phyloP scores from a whole-genome alignment of 805 yeast species.

The Metschnikowia koreensis region DNA sequence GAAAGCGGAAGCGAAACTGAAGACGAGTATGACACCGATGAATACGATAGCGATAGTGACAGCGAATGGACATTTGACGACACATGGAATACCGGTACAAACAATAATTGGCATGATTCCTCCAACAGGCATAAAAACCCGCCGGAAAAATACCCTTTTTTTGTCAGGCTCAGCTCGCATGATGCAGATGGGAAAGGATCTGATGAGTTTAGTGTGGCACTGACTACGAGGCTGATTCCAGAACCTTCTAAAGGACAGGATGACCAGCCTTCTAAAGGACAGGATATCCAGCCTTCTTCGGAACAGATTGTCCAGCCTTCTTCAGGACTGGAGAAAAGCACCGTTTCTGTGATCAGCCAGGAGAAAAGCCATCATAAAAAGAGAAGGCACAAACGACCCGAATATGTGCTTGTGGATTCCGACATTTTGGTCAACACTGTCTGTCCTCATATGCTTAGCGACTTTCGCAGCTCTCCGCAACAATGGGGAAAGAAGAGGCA shows the following conservation, averaged over 20 bases:
- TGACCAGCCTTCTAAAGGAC: too few species aligned
- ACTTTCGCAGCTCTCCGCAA: constrained; percentile 11
- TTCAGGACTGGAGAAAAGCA: neutral
- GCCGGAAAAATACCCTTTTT: constrained; percentile 6
- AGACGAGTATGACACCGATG: neutral
- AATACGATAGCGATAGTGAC: neutral
- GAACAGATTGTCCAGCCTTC: neutral
- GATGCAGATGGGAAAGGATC: neutral
- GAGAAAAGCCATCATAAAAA: neutral
- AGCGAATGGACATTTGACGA: neutral
- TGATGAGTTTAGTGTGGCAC: too few species aligned
- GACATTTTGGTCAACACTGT: constrained; percentile 13
- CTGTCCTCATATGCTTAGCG: constrained; percentile 14
- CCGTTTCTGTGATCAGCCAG: neutral
- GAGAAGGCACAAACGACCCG: constrained; percentile 1
- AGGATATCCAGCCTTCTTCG: neutral
- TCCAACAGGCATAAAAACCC: neutral
- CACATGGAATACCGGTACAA: neutral
- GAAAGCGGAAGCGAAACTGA: neutral
- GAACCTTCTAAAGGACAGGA: too few species aligned
- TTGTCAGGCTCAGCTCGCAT: constrained; percentile 5
- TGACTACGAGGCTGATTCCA: too few species aligned
- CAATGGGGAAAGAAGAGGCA: constrained; percentile 8
- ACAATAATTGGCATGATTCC: neutral
- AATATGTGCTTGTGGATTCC: constrained; percentile 13